Conservation (phyloP, 1,284 basidiomycete species). For the Heterobasidion occidentale region DNA sequence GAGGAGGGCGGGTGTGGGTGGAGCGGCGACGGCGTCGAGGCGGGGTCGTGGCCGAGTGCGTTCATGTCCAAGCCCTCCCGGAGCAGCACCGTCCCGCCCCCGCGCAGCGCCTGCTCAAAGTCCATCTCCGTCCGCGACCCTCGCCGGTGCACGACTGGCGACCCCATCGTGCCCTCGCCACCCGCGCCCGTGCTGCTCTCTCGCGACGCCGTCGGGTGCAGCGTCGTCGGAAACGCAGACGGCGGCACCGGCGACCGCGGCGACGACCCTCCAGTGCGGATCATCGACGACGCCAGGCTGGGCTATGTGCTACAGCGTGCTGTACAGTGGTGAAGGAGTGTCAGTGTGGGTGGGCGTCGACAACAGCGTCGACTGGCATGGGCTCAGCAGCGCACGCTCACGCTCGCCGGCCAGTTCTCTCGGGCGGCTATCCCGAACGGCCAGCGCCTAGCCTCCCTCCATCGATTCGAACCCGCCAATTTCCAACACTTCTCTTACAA, state of each 20-base stretch:
- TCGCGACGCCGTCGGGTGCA: neutral
- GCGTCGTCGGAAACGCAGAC: conserved; percentile 36
- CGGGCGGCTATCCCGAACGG: no score
- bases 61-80: conserved; percentile 63
- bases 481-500: neutral
- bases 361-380: neutral
- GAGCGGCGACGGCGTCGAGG: conserved; percentile 19
- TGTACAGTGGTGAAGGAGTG: neutral
- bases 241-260: conserved; percentile 30
- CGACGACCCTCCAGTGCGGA: conserved; percentile 9
- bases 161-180: conserved; percentile 7
- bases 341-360: neutral
- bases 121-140: conserved; percentile 67
- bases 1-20: conserved; percentile 18
- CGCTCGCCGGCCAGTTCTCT: no score
- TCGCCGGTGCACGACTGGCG: conserved; percentile 26
- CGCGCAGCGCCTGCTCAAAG: conserved; percentile 66
- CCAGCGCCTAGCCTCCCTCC: neutral
- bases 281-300: conserved; percentile 18
- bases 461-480: neutral
- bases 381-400: no score
- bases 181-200: neutral
- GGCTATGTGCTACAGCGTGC: conserved; percentile 13
- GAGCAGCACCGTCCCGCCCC: conserved; percentile 57
- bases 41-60: conserved; percentile 44